Evolutionary conservation across 768 basidiomycete genomes (phyloP), one percentile per base, ranked within the genome.

Genomic region (Tubosaeta sp.): DNA sequence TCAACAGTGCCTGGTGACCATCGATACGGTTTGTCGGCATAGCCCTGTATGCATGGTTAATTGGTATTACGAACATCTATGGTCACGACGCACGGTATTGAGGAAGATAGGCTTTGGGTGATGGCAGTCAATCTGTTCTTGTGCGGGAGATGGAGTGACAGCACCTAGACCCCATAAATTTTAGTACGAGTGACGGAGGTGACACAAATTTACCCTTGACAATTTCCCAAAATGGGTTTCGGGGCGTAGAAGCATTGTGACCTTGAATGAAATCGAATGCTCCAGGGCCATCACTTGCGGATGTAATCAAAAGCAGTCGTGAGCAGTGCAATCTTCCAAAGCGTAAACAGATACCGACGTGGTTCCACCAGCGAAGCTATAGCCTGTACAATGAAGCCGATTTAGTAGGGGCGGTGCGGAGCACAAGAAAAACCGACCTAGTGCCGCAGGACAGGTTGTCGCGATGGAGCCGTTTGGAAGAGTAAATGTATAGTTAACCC

Each of bases 141-240:
- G 68, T 29, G 77, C 74, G 0, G 88, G 86, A 5, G 62, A n/a
- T 38, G 87, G 85, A 3, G 86, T 90, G 48, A 90, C 63, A 7
- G 75, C 61, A 36, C 52, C 61, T 62, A 29, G 2, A 30, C 3
- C 10, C 2, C 12, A 2, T n/a, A 4, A 13, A 12, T 38, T 27
- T 50, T 6, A 53, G n/a, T 40, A 18, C 13, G 22, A 30, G 27
- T 22, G 19, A 12, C 11, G 12, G 31, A 19, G 22, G 21, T 10
- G 6, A 3, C 7, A 34, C n/a, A n/a, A 32, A 40, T 1, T 44
- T 53, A 62, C 79, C 80, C 71, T 89, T 91, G 45, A 90, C 85
- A 27, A 88, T 59, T 55, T 90, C 77, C 87, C 88, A 90, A 64
- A 90, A 87, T 4, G 85, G 84, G 64, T 90, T 89, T 80, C 79